Evolutionary conservation across 2,329 filamentous ascomycete species (phyloP).

Genomic region (Acarospora socialis): DNA sequence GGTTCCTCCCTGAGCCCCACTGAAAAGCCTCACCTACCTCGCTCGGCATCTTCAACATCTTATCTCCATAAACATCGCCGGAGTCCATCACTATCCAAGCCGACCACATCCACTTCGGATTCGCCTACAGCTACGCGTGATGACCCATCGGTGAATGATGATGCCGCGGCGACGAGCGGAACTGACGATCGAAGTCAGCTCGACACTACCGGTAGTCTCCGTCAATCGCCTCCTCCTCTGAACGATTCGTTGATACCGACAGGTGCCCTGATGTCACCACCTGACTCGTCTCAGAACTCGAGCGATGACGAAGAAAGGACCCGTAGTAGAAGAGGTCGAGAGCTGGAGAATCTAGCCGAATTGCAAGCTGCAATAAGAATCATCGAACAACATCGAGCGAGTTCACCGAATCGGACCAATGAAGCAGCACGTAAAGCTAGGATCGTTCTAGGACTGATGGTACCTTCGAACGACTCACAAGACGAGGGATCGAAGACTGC

Average conservation of each 20-base stretch:
- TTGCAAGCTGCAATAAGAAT: slow-evolving; percentile 71
- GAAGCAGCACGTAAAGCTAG: slow-evolving; percentile 17
- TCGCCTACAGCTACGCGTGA: no score
- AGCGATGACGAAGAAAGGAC: slow-evolving; percentile 63
- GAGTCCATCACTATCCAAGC: slow-evolving; percentile 36
- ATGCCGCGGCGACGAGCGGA: slow-evolving; percentile 22
- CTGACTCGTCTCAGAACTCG: slow-evolving; percentile 66
- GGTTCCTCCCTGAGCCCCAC: slow-evolving; percentile 16
- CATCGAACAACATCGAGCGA: slow-evolving; percentile 51
- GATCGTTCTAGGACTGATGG: slow-evolving; percentile 5
- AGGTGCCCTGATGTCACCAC: slow-evolving; percentile 79
- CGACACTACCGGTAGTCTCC: slow-evolving; percentile 46
- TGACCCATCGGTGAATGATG: slow-evolving; percentile 11
- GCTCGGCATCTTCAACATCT: slow-evolving; percentile 43
- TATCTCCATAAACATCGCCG: slow-evolving; percentile 49
- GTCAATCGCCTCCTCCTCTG: slow-evolving; percentile 72
- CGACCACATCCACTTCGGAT: slow-evolving; percentile 20
- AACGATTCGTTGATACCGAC: slow-evolving; percentile 64
- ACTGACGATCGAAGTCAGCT: slow-evolving; percentile 20
- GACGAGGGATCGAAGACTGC: slow-evolving; percentile 16
- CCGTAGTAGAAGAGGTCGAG: slow-evolving; percentile 24
- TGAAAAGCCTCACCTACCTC: slow-evolving; percentile 35
- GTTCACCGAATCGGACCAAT: slow-evolving; percentile 37
- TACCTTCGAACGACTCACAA: slow-evolving; percentile 19
- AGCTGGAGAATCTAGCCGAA: slow-evolving; percentile 41